Base-by-base conservation (phyloP, 441 rosid species). In the Isatis lusitanica region DNA sequence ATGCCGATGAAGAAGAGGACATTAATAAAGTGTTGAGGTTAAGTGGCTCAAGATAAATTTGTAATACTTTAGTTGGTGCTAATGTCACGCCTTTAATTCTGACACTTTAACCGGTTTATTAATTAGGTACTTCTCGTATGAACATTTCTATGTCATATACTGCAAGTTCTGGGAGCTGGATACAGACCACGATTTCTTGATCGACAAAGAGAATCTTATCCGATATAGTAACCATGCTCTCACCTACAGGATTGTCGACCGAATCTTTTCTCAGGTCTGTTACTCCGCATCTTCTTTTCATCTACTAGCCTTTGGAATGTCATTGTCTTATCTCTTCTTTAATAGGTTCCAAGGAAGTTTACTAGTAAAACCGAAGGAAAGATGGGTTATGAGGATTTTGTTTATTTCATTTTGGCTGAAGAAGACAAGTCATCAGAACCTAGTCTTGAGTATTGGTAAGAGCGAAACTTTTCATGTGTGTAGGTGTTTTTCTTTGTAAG, bases 151-250 rank as follows among this genome's bases (percentile, higher is more conserved):
- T 43, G 98, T 95, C 64, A 91, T 96, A 82, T 96, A 96, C 89
- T 96, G 99, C 96, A 96, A 93, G 85, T 96, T 93, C 74, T 96
- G 99, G 99, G 99, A 96, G 87, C 88, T 96, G 74, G 99, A 96
- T 79, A 86, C 94, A 7, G 99, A 96, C 76, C 98, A 96, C 76
- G 99, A 96, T 87, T 96, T 96, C 82, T 83, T 91, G 79, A 96
- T 93, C 13, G 97, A 93, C 89, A 91, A 93, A 85, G 99, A 96
- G 85, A 96, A 96, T 85, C 98, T 96, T 51, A 89, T 96, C 80
- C 85, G 94, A 89, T 96, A 96, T 82, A 97, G 99, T 72, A 96
- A 93, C 78, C 98, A 96, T 83, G 99, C 98, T 6, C 97, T 96
- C 77, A 96, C 99, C 70, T 96, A 96, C 78, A 86, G 98, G 80